Percentiles rank a stretch among this genome's conserved stretches.
phyloP scores from a whole-genome alignment of 306 rosid species.

The Sesbania bispinosa region DNA sequence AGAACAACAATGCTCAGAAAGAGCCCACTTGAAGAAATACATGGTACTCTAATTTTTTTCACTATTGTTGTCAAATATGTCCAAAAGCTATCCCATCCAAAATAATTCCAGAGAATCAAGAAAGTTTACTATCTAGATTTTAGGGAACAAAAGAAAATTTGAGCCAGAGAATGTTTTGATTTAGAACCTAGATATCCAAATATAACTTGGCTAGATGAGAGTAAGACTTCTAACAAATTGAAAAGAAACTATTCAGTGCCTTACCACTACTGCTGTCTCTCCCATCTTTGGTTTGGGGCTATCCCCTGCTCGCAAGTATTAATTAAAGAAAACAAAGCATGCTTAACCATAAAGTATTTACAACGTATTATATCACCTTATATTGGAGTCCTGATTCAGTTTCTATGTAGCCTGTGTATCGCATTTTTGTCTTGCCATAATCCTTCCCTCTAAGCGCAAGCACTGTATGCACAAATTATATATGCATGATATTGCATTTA shows the following conservation, averaged over 20 bases:
- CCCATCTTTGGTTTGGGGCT: constrained; percentile 78
- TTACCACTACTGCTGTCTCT: constrained; percentile 93
- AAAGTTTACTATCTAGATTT: constrained; percentile 7
- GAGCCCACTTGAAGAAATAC: background rate
- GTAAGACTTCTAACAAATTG: constrained; percentile 1
- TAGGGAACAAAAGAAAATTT: background rate
- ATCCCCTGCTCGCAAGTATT: constrained; percentile 67
- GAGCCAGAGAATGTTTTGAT: background rate
- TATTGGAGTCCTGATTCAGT: constrained; percentile 96
- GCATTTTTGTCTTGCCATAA: constrained; percentile 90
- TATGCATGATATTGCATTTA: constrained; percentile 33
- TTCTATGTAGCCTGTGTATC: constrained; percentile 80
- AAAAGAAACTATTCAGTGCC: constrained; percentile 7
- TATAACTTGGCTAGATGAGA: constrained; percentile 36
- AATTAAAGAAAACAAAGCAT: background rate
- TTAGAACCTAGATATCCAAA: background rate
- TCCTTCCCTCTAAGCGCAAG: constrained; percentile 95
- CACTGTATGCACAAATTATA: constrained; percentile 49
- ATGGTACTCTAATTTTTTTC: constrained; percentile 15
- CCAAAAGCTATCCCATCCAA: background rate
- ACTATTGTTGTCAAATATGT: constrained; percentile 12
- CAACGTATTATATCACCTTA: constrained; percentile 52
- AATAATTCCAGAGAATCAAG: background rate
- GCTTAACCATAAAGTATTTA: constrained; percentile 1
- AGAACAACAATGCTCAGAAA: constrained; percentile 20